A percentile compares a stretch with the other conserved stretches of the same genome.
These are phyloP conservation scores for Penicillium italicum DNA, from an alignment of 2,329 filamentous ascomycete genomes.

Conservation along the genomic window DNA sequence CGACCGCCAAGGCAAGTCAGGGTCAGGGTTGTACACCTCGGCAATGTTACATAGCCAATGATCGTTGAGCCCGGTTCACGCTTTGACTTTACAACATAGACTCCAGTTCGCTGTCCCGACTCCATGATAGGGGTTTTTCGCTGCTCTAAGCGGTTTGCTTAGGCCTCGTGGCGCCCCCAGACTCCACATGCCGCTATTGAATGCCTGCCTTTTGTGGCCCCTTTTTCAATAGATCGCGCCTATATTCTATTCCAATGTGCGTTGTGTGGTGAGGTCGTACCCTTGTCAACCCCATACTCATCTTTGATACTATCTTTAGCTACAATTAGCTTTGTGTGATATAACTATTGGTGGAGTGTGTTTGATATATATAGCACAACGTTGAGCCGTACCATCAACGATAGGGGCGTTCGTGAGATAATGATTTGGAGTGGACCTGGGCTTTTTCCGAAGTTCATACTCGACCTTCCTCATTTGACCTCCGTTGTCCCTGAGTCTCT, in stretches of 20 bases:
- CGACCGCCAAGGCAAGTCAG: background rate
- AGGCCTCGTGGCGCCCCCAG: slow-evolving; percentile 18
- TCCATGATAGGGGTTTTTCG: slow-evolving; percentile 18
- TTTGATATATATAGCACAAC: background rate
- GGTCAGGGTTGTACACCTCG: background rate
- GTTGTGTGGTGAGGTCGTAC: background rate
- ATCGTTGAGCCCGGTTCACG: background rate
- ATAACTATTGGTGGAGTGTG: slow-evolving; percentile 8
- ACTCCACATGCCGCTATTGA: slow-evolving; percentile 22
- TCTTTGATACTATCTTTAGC: slow-evolving; percentile 12
- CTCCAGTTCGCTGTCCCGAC: background rate
- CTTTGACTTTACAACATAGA: background rate
- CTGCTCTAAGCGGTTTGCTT: background rate
- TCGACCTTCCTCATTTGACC: background rate
- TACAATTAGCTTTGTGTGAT: slow-evolving; percentile 1
- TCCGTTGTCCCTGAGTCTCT: background rate
- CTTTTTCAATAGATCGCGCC: slow-evolving; percentile 12
- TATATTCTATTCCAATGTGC: slow-evolving; percentile 7
- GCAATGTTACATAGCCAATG: background rate
- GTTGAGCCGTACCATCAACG: background rate
- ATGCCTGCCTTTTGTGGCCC: slow-evolving; percentile 7
- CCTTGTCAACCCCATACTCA: slow-evolving; percentile 6
- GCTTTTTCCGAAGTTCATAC: background rate
- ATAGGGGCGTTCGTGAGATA: slow-evolving; percentile 7
- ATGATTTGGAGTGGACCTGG: background rate